Evolutionary conservation across 305 asterid genomes (phyloP), one percentile per base, ranked within the genome.

Genomic region (Ruellia speciosa): DNA sequence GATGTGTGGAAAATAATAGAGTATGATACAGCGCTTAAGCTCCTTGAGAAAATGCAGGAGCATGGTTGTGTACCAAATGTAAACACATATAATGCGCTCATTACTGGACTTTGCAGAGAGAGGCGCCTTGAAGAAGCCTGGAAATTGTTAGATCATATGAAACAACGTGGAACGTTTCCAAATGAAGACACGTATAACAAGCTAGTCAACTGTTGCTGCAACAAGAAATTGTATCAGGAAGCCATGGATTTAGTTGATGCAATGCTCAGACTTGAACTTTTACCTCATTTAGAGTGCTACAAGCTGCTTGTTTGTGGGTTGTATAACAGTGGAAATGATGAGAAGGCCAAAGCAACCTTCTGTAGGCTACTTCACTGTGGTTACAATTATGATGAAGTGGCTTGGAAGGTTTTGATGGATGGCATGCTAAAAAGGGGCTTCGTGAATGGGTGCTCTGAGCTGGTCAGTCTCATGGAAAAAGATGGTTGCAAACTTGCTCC

Each of bases 1-100:
- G 93, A 83, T 52, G 95, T 83, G 51, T 88, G 95, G 96, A 85
- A 83, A 71, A 50, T 76, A 43, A 68, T 83, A 80, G 85, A 77
- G 46, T 80, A 70, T 59, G 89, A 70, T 37, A 82, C 85, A 17
- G 79, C 76, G 54, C 66, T 85, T 31, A 41, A 71, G 52, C 84
- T 85, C 47, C 76, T 88, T 49, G 68, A 76, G 64, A 79, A 81
- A 75, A 88, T 88, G 96, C 47, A 63, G 52, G 75, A 76, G 61
- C 72, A 67, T 33, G 84, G 88, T 3, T 75, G 76, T 65, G 55
- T 64, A 24, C 93, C 86, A n/a, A 76, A 75, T 72, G 7, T 70
- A 39, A 74, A 69, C 56, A 74, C 87, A 33, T 88, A 69, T 35
- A 52, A 47, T 68, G 78, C 82, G 49, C 80, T 88, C 59, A 70